Conservation (phyloP, 768 basidiomycete species). For the Leccinum ochraceum region DNA sequence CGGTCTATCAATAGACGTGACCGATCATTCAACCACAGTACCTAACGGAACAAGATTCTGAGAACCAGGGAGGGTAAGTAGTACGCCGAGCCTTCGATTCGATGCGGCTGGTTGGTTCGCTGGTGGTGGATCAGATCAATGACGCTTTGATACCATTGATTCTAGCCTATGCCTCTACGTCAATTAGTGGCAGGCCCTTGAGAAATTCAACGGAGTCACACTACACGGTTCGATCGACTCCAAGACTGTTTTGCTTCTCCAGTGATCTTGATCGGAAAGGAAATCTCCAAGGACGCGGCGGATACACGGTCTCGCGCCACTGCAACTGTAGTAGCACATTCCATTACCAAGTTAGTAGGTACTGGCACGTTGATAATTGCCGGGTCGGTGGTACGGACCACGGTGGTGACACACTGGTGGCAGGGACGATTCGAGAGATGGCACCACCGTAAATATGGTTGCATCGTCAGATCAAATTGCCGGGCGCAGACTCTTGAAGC, state of each 20-base stretch:
- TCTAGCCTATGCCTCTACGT: not conserved
- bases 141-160: not conserved
- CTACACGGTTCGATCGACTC: not conserved
- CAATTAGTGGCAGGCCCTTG: not conserved
- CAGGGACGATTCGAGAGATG: conserved; percentile 5
- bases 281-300: not conserved
- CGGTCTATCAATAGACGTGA: not conserved
- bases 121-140: not conserved
- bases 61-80: not conserved
- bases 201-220: not conserved
- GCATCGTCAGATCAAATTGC: conserved; percentile 17
- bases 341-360: not conserved
- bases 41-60: not conserved
- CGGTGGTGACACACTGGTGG: conserved; percentile 3
- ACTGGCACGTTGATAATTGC: not conserved
- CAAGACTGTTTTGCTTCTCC: not conserved
- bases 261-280: not conserved
- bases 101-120: not conserved
- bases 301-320: not conserved
- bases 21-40: not conserved
- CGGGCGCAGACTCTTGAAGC: conserved; percentile 13
- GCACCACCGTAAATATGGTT: not conserved
- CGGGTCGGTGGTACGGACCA: not conserved
- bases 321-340: not conserved
- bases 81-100: not conserved